Evolutionary conservation across 2,329 filamentous ascomycete species (phyloP), one percentile per base, ranked within the genome.

Genomic region (Nemania sp.): DNA sequence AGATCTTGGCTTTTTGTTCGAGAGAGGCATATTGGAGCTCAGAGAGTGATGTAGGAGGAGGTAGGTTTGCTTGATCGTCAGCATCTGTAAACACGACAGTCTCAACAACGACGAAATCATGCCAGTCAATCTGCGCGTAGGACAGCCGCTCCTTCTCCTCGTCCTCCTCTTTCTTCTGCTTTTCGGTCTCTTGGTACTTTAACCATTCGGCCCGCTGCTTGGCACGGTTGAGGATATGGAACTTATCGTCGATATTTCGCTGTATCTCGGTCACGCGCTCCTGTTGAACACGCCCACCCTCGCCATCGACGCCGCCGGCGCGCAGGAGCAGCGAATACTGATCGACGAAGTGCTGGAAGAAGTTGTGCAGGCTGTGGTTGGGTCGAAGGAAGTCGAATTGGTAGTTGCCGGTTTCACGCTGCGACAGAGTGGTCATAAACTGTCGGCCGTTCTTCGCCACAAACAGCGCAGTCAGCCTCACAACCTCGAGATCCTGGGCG

Each of bases 371-470:
- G 66, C 90, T 96, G 77, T 99, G 94, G 67, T 96, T 95, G 14
- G 92, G 91, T 49, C 93, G 86, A 48, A 99, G 79, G 68, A 99
- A 99, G 73, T 97, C 91, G 71, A 97, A 99, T 70, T 99, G 93
- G 62, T 86, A 91, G 72, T 97, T 97, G 67, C 88, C 83, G 15
- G 89, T 82, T 75, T 99, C 93, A 61, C 90, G 85, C 74, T 96
- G 93, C 20, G 89, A 90, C 59, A 99, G 77, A 49, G 88, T 83
- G 19, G 91, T 97, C 83, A 96, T 90, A 75, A 94, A 99, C 57
- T 88, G 86, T 57, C 92, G 86, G 12, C 94, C 94, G 66, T 96
- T 93, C 73, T 93, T 92, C 47, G 94, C 94, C 44, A 93, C 91
- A 72, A 94, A 97, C 22, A 96, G 78, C 17, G 94, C 94, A 30